These are phyloP conservation scores for Drechslerella stenobrocha DNA, from an alignment of 2,329 filamentous ascomycete genomes.

Conservation along the genomic window DNA sequence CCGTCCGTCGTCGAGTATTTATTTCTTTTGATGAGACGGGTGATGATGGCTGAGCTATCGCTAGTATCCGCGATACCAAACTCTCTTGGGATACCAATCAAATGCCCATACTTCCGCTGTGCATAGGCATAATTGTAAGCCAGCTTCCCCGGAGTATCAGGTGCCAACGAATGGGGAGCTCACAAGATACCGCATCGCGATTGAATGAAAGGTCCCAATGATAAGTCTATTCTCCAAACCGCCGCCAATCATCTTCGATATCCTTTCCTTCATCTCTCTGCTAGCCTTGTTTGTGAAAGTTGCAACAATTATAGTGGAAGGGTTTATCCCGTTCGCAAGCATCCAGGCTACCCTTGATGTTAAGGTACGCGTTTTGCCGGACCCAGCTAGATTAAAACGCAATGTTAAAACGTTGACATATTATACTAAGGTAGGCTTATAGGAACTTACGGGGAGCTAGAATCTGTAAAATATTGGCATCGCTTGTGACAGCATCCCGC, in stretches of 20 bases:
- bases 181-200: slow-evolving; percentile 79
- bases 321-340: slow-evolving; percentile 62
- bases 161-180: slow-evolving; percentile 50
- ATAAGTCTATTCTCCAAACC: slow-evolving; percentile 75
- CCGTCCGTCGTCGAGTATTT: slow-evolving; percentile 57
- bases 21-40: slow-evolving; percentile 76
- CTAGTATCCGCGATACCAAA: slow-evolving; percentile 88
- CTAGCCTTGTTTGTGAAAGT: slow-evolving; percentile 97
- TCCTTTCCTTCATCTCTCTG: slow-evolving; percentile 86
- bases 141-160: not conserved
- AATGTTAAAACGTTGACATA: slow-evolving; percentile 3
- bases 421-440: not conserved
- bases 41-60: slow-evolving; percentile 71
- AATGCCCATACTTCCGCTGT: slow-evolving; percentile 69
- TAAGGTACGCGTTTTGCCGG: slow-evolving; percentile 92
- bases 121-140: slow-evolving; percentile 1
- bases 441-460: slow-evolving; percentile 65
- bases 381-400: slow-evolving; percentile 67
- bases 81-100: slow-evolving; percentile 77
- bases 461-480: slow-evolving; percentile 65
- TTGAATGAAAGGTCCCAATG: slow-evolving; percentile 92
- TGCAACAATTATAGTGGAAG: slow-evolving; percentile 88
- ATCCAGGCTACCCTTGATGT: slow-evolving; percentile 91
- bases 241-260: slow-evolving; percentile 77
- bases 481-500: slow-evolving; percentile 66